These are phyloP conservation scores for Cladophialophora psammophila DNA, from an alignment of 2,329 filamentous ascomycete species.

Conservation along the genomic window DNA sequence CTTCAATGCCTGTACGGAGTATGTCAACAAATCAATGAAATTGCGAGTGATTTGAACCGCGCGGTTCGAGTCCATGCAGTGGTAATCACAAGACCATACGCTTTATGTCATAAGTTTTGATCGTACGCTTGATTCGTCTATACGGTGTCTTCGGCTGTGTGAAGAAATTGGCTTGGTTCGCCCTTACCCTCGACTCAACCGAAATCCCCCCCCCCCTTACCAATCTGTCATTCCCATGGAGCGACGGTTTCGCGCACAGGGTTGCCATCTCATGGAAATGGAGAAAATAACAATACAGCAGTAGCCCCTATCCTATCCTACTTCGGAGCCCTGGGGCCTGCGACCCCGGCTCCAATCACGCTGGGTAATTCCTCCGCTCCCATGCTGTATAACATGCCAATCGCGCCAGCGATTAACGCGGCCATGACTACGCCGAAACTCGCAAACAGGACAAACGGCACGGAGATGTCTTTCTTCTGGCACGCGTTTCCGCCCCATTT, in stretches of 20 bases:
- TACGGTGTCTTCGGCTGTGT: background rate
- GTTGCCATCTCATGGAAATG: background rate
- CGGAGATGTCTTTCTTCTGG: slow-evolving; percentile 89
- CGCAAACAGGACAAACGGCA: slow-evolving; percentile 85
- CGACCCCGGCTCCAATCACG: slow-evolving; percentile 95
- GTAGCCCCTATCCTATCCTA: slow-evolving; percentile 28
- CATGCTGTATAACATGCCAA: slow-evolving; percentile 81
- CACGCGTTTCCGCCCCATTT: slow-evolving; percentile 87
- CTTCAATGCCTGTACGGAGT: background rate
- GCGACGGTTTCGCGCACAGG: slow-evolving; percentile 48
- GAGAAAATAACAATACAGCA: background rate
- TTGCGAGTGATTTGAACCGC: background rate
- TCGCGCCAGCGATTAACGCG: slow-evolving; percentile 70
- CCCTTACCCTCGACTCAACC: background rate
- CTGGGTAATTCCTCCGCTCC: slow-evolving; percentile 88
- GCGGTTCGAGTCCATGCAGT: background rate
- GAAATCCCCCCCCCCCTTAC: background rate
- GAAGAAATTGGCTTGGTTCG: background rate
- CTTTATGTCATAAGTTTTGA: background rate
- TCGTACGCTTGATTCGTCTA: background rate
- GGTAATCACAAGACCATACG: background rate
- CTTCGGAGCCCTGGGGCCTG: slow-evolving; percentile 65
- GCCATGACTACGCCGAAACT: slow-evolving; percentile 76
- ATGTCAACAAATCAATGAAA: slow-evolving; percentile 2
- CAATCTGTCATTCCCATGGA: slow-evolving; percentile 50